Conservation (phyloP, 2,329 filamentous ascomycete genomes). For the Fusarium albosuccineum region DNA sequence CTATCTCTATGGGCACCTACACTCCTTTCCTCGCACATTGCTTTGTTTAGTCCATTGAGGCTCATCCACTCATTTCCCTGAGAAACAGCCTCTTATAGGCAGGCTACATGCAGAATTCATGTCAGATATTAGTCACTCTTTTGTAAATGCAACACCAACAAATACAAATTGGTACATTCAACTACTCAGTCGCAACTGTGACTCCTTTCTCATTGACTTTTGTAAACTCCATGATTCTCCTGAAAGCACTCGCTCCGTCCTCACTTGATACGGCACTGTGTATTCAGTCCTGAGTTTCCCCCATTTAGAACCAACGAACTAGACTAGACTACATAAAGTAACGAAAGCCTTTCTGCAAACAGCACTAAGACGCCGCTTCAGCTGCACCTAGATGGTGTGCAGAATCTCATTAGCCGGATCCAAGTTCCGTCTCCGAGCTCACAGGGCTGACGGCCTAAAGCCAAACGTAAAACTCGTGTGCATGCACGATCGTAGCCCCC, state of each 20-base stretch:
- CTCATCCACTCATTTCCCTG: slow-evolving; percentile 16
- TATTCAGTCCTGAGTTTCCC: too few species aligned
- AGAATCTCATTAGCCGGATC: slow-evolving; percentile 13
- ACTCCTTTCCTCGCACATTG: slow-evolving; percentile 29
- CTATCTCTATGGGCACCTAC: background rate
- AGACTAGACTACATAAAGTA: too few species aligned
- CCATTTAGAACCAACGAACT: too few species aligned
- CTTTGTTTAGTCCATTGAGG: slow-evolving; percentile 14
- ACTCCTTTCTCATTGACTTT: too few species aligned
- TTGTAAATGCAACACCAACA: slow-evolving; percentile 16
- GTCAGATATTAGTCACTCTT: slow-evolving; percentile 23
- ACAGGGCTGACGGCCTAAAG: background rate
- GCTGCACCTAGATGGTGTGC: slow-evolving; percentile 33
- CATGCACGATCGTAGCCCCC: slow-evolving; percentile 28
- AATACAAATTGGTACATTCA: slow-evolving; percentile 12
- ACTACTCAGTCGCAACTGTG: too few species aligned
- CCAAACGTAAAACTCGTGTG: background rate
- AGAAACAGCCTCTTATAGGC: background rate
- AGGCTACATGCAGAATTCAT: slow-evolving; percentile 8
- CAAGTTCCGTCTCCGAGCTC: slow-evolving; percentile 10
- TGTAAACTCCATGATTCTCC: too few species aligned
- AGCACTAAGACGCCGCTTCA: slow-evolving; percentile 1
- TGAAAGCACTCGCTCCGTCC: too few species aligned
- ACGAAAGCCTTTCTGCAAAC: too few species aligned
- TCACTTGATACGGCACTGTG: too few species aligned